Conservation (phyloP, 768 basidiomycete species). For the Mycena vulgaris region DNA sequence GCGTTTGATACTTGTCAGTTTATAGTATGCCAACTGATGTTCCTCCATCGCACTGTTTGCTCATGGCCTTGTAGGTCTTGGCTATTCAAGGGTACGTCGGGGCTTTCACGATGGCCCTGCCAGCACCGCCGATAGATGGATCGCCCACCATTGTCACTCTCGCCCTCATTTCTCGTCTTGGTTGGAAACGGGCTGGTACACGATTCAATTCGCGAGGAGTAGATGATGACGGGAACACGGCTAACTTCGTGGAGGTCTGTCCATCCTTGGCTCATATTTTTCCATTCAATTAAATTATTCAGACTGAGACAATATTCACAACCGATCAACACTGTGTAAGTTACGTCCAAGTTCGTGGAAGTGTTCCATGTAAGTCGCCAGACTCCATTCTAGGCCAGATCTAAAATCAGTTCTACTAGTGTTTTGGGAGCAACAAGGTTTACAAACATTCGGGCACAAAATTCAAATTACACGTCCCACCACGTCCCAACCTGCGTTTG, state of each 20-base stretch:
- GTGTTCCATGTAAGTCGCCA: constrained; percentile 86
- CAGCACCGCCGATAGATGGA: constrained; percentile 82
- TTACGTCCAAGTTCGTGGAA: constrained; percentile 95
- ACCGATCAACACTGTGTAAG: constrained; percentile 91
- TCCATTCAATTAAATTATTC: constrained; percentile 38
- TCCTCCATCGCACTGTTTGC: constrained; percentile 27
- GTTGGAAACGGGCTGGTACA: constrained; percentile 97
- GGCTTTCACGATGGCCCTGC: constrained; percentile 82
- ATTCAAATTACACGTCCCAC: constrained; percentile 97
- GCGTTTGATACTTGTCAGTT: constrained; percentile 90
- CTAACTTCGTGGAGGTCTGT: constrained; percentile 95
- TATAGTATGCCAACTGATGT: constrained; percentile 67
- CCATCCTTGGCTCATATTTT: constrained; percentile 9
- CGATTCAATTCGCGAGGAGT: constrained; percentile 97
- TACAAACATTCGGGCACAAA: constrained; percentile 94
- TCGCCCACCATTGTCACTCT: constrained; percentile 81
- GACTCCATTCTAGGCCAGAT: constrained; percentile 29
- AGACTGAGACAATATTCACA: constrained; percentile 94
- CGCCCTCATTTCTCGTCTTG: constrained; percentile 87
- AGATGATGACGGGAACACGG: constrained; percentile 94
- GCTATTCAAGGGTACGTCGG: constrained; percentile 97
- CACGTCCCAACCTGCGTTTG: constrained; percentile 97
- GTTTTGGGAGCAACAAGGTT: constrained; percentile 98
- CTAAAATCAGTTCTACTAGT: constrained; percentile 62
- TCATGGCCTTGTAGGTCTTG: constrained; percentile 68